Conservation (phyloP, 768 basidiomycete species). For the Rhodotorula taiwanensis region DNA sequence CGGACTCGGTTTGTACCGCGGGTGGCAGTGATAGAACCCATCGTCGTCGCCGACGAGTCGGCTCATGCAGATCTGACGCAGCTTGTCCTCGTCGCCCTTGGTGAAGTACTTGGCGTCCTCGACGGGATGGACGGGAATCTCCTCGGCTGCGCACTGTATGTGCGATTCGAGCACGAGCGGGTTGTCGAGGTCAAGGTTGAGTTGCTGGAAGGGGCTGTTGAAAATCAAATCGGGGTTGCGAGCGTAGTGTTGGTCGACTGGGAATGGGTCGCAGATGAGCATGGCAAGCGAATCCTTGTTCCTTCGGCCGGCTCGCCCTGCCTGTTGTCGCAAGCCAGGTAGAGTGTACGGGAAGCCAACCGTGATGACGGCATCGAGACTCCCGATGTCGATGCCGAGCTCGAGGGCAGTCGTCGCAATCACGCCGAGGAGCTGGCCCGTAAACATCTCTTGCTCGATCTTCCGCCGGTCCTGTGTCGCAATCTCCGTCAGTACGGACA, state of each 20-base stretch:
- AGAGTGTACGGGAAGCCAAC: slow-evolving; percentile 73
- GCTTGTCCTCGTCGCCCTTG: slow-evolving; percentile 50
- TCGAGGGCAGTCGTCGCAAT: slow-evolving; percentile 86
- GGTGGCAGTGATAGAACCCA: slow-evolving; percentile 79
- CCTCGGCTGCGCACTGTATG: slow-evolving; percentile 76
- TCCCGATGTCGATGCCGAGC: slow-evolving; percentile 52
- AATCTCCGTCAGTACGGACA: neutral
- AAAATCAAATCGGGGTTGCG: slow-evolving; percentile 65
- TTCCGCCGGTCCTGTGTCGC: slow-evolving; percentile 61
- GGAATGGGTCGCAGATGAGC: slow-evolving; percentile 58
- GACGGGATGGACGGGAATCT: slow-evolving; percentile 63
- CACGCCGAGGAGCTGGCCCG: slow-evolving; percentile 72
- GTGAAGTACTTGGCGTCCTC: slow-evolving; percentile 64
- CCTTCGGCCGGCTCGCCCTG: slow-evolving; percentile 76
- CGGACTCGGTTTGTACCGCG: slow-evolving; percentile 71
- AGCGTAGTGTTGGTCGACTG: slow-evolving; percentile 69
- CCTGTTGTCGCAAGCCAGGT: slow-evolving; percentile 81
- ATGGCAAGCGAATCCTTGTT: slow-evolving; percentile 70
- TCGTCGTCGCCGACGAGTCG: slow-evolving; percentile 63
- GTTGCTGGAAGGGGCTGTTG: slow-evolving; percentile 54
- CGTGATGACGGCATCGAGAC: slow-evolving; percentile 72
- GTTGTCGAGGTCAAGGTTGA: slow-evolving; percentile 66
- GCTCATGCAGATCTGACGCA: slow-evolving; percentile 57
- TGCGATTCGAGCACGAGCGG: slow-evolving; percentile 72
- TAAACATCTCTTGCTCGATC: slow-evolving; percentile 81